Percentiles rank a stretch among this genome's conserved stretches.
These are phyloP conservation scores for Naganishia albida DNA, from an alignment of 1,284 basidiomycete species.

Conservation along the genomic window DNA sequence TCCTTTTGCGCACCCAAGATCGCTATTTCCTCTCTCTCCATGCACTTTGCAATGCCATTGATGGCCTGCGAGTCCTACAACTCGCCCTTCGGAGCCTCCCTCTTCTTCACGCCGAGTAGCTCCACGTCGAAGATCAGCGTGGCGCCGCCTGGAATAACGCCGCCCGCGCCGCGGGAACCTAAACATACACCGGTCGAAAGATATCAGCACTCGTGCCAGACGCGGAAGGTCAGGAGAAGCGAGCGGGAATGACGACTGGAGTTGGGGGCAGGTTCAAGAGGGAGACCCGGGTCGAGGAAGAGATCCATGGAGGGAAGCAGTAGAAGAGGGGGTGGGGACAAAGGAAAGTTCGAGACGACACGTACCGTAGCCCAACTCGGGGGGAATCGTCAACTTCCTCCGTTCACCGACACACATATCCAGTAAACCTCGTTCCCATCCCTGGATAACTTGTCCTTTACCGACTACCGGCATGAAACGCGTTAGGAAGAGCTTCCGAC, in stretches of 20 bases:
- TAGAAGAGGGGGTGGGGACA: not conserved
- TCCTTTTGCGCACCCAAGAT: too few relatives aligned
- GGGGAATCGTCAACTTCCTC: slow-evolving; percentile 83
- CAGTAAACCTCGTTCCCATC: slow-evolving; percentile 56
- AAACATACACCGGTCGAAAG: not conserved
- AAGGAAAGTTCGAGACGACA: slow-evolving; percentile 32
- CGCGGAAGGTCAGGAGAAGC: too few relatives aligned
- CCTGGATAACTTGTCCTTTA: slow-evolving; percentile 58
- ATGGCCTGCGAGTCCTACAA: slow-evolving; percentile 2
- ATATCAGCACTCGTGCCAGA: not conserved
- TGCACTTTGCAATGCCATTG: too few relatives aligned
- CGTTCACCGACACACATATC: slow-evolving; percentile 88
- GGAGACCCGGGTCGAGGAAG: too few relatives aligned
- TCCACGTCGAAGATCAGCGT: slow-evolving; percentile 88
- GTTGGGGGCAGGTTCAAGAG: not conserved
- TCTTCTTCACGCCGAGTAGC: slow-evolving; percentile 62
- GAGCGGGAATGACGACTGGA: too few relatives aligned
- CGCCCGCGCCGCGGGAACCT: slow-evolving; percentile 69
- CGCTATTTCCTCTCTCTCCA: too few relatives aligned
- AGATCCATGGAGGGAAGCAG: not conserved
- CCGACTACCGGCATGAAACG: slow-evolving; percentile 52
- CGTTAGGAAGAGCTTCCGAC: not conserved
- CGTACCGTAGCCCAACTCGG: slow-evolving; percentile 76
- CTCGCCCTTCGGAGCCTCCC: slow-evolving; percentile 44
- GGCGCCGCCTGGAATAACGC: slow-evolving; percentile 76